A percentile compares a stretch with the other conserved stretches of the same genome.
phyloP scores from a whole-genome alignment of 2,329 filamentous ascomycete species.

The Claviceps monticola region DNA sequence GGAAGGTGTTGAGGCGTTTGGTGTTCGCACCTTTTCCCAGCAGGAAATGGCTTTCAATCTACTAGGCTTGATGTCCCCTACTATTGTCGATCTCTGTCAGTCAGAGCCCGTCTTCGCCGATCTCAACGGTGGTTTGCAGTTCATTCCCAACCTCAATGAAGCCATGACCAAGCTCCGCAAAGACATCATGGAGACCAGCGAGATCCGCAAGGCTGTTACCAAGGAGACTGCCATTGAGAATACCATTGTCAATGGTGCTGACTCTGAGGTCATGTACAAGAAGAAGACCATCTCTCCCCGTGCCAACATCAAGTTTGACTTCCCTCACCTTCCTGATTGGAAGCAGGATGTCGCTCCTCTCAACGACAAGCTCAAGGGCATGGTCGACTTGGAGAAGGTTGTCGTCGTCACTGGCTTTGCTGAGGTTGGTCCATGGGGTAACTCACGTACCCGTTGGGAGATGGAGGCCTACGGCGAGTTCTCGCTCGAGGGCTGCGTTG shows the following conservation, averaged over 20 bases:
- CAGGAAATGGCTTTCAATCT: constrained; percentile 99
- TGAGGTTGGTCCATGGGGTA: constrained; percentile 95
- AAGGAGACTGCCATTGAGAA: constrained; percentile 96
- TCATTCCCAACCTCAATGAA: constrained; percentile 89
- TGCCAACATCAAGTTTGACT: constrained; percentile 96
- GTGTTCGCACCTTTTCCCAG: constrained; percentile 95
- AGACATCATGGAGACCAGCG: constrained; percentile 88
- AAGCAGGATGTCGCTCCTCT: constrained; percentile 79
- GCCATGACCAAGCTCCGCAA: constrained; percentile 88
- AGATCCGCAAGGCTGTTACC: constrained; percentile 82
- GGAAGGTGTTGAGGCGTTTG: constrained; percentile 90
- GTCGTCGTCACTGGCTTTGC: constrained; percentile 95
- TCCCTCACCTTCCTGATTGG: constrained; percentile 84
- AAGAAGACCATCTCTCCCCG: constrained; percentile 86
- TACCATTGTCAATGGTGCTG: constrained; percentile 90
- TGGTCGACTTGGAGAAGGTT: constrained; percentile 97
- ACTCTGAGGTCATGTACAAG: constrained; percentile 85
- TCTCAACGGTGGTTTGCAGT: constrained; percentile 93
- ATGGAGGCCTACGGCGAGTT: constrained; percentile 97
- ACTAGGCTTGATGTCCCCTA: constrained; percentile 86
- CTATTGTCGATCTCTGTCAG: constrained; percentile 91
- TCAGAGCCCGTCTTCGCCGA: constrained; percentile 91
- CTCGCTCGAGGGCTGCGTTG: constrained; percentile 91
- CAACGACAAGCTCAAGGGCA: constrained; percentile 79
- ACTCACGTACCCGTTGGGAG: constrained; percentile 95